phyloP scores from a whole-genome alignment of 2,329 filamentous ascomycete genomes.

The Diaporthe sp. region DNA sequence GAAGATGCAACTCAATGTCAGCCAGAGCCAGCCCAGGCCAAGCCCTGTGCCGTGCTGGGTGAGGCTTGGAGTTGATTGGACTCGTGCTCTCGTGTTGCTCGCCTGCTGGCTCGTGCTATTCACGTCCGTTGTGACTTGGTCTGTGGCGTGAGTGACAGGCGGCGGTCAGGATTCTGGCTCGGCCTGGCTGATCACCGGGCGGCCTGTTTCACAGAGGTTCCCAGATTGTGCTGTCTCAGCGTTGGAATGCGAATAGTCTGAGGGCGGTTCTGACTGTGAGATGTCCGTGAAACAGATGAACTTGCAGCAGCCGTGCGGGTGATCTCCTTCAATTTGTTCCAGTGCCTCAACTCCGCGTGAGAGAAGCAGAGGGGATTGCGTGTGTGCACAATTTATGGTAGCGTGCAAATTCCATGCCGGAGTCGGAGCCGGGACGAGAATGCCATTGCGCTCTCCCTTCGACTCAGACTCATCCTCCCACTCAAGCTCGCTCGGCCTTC shows the following conservation, averaged over 20 bases:
- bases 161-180: conserved; percentile 18
- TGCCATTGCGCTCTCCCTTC: conserved; percentile 15
- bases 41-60: conserved; percentile 20
- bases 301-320: background rate
- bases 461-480: conserved; percentile 7
- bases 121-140: conserved; percentile 8
- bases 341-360: background rate
- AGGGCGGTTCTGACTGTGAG: background rate
- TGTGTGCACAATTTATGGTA: conserved; percentile 25
- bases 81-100: conserved; percentile 15
- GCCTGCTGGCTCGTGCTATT: conserved; percentile 3
- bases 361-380: background rate
- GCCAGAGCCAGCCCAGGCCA: conserved; percentile 27
- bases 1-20: conserved; percentile 21
- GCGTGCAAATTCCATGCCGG: conserved; percentile 26
- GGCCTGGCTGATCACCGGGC: background rate
- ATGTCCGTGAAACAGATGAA: background rate
- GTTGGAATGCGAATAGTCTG: conserved; percentile 5
- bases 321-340: background rate
- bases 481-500: background rate
- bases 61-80: background rate
- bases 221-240: conserved; percentile 32
- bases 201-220: conserved; percentile 30
- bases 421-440: conserved; percentile 9
- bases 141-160: conserved; percentile 18